Base-by-base conservation (phyloP, 257 asterid genomes). In the Thymus mandschuricus region DNA sequence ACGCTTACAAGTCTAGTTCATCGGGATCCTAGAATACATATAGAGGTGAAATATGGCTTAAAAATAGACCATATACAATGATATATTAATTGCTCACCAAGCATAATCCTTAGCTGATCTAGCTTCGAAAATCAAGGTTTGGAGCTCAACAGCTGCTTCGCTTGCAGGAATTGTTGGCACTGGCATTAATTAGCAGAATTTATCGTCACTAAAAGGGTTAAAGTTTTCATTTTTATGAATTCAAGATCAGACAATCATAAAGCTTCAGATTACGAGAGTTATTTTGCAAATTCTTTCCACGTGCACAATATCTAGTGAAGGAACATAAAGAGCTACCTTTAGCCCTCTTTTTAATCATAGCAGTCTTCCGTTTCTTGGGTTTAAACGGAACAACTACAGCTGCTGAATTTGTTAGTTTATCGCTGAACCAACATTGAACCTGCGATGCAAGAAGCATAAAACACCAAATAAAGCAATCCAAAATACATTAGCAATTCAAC, bases 51-150 rank as follows among this genome's bases (percentile, higher is more conserved):
- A 59, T 31, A 73, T 65, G 44, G 38, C 7, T 8, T 30, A 60
- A 31, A 43, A 35, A 56, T 15, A 57, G 34, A 70, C 30, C 12
- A 48, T 12, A 30, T 38, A 68, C 11, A 50, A 66, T 76, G 6
- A 56, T 7, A 45, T 34, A 12, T 34, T 51, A n/a, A 72, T 59
- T 60, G 64, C 90, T 89, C 77, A 95, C 99, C 98, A 95, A 80
- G 97, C 98, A 64, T 64, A 62, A 88, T 95, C 99, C 80, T 85
- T 92, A 3, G 91, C 85, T 48, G 98, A 95, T 81, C 74, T 81
- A 81, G 96, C 99, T 86, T 95, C 99, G 67, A 85, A 95, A 50
- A 75, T 66, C 89, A 95, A 84, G 65, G 76, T 85, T 50, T 83
- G 75, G 46, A 92, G 96, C 80, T 81, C 89, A 3, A 63, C 80